Evolutionary conservation across 2,329 filamentous ascomycete species (phyloP).

Genomic region (Sporothrix pallida): DNA sequence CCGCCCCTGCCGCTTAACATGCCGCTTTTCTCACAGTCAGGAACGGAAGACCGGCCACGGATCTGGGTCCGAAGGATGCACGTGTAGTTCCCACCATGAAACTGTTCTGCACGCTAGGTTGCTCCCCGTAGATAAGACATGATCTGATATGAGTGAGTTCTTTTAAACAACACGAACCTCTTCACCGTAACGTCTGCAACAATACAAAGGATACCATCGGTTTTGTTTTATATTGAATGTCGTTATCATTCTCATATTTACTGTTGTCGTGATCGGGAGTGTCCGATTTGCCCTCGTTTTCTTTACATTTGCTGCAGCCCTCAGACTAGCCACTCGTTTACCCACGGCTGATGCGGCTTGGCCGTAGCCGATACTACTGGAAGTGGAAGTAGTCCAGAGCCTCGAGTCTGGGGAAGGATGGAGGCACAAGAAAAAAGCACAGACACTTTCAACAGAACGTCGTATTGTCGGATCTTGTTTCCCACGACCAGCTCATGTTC

Average conservation of each 20-base stretch:
- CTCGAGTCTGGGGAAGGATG: not conserved
- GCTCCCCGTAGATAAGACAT: not conserved
- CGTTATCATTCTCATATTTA: not conserved
- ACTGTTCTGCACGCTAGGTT: not conserved
- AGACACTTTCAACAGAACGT: not conserved
- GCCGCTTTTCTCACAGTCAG: not conserved
- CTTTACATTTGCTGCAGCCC: not conserved
- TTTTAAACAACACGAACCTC: not conserved
- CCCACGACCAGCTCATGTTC: not conserved
- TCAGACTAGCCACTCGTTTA: not conserved
- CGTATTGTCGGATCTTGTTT: constrained; percentile 18
- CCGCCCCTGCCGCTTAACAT: not conserved
- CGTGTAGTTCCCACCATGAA: not conserved
- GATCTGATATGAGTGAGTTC: not conserved
- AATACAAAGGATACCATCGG: not conserved
- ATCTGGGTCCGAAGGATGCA: not conserved
- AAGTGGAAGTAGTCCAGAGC: not conserved
- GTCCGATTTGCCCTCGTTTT: not conserved
- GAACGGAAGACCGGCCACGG: constrained; percentile 4
- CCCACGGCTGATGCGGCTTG: not conserved
- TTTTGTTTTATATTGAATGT: not conserved
- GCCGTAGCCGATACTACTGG: not conserved
- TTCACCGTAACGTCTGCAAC: not conserved
- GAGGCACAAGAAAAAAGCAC: not conserved
- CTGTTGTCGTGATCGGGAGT: not conserved